These are phyloP conservation scores for Hymenotorrendiella dingleyae DNA, from an alignment of 2,329 filamentous ascomycete genomes.

Conservation along the genomic window DNA sequence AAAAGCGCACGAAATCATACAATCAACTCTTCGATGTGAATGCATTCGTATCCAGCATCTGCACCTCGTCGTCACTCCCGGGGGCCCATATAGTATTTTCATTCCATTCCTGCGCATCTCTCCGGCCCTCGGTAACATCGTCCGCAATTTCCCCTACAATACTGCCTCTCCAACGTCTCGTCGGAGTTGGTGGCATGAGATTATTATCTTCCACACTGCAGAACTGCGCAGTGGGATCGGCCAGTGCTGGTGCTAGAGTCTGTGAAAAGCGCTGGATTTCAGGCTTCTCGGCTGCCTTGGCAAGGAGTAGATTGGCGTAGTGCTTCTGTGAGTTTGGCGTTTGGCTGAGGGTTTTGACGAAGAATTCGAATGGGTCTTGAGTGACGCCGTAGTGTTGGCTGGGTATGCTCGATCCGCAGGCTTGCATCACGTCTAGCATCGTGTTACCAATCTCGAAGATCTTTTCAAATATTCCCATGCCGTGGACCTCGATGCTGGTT, in stretches of 20 bases:
- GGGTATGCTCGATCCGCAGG: conserved; percentile 20
- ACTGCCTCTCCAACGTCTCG: conserved; percentile 19
- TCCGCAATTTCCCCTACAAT: conserved; percentile 23
- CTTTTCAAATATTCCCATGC: conserved; percentile 45
- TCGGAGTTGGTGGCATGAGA: background rate
- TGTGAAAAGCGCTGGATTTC: conserved; percentile 25
- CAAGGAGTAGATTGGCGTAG: conserved; percentile 38
- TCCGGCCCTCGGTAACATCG: conserved; percentile 1
- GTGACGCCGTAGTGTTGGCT: conserved; percentile 25
- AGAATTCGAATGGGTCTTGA: conserved; percentile 39
- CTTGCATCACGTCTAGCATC: conserved; percentile 40
- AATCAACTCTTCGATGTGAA: too few species aligned
- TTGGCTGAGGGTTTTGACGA: conserved; percentile 38
- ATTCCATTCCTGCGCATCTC: background rate
- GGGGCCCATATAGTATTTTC: conserved; percentile 5
- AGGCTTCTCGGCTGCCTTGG: conserved; percentile 37
- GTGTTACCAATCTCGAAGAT: conserved; percentile 42
- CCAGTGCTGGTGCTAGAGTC: conserved; percentile 8
- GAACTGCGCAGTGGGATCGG: background rate
- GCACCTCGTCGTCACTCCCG: background rate
- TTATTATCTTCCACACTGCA: background rate
- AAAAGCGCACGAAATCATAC: too few species aligned
- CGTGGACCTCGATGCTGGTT: conserved; percentile 40
- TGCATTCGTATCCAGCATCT: too few species aligned
- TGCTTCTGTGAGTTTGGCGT: conserved; percentile 39